phyloP scores from a whole-genome alignment of 331 rosid genomes.

The Acacia pycnantha region DNA sequence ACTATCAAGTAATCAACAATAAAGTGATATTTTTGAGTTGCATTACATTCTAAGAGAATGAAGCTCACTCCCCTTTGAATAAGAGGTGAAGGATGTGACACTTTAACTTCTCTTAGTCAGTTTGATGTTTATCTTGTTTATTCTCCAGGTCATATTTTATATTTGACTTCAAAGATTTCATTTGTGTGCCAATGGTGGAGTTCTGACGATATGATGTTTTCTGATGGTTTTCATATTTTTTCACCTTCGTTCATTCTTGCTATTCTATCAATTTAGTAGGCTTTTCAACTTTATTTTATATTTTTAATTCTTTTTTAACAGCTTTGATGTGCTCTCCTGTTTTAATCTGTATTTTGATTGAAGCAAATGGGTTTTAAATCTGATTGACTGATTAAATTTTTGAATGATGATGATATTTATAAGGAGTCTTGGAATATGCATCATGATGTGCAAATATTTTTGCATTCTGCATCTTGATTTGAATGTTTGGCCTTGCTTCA shows the following conservation, averaged over 20 bases:
- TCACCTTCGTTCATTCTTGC: not conserved
- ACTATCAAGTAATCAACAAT: not conserved
- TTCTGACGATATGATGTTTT: slow-evolving; percentile 20
- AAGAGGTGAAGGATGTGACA: not conserved
- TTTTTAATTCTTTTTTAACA: not conserved
- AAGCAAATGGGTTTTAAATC: slow-evolving; percentile 21
- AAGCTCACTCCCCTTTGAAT: not conserved
- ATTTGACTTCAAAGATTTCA: slow-evolving; percentile 11
- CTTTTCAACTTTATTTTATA: not conserved
- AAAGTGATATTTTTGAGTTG: slow-evolving; percentile 9
- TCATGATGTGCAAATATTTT: slow-evolving; percentile 8
- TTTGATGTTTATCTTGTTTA: slow-evolving; percentile 28
- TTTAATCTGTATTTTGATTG: not conserved
- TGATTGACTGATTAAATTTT: not conserved
- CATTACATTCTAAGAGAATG: not conserved
- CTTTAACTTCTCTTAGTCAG: not conserved
- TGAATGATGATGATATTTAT: slow-evolving; percentile 9
- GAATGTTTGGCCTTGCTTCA: not conserved
- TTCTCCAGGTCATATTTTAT: slow-evolving; percentile 13
- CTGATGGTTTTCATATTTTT: slow-evolving; percentile 10
- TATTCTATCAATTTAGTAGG: not conserved
- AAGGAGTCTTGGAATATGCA: slow-evolving; percentile 10
- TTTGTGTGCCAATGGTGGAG: not conserved
- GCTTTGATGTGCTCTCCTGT: not conserved
- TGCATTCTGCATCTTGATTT: slow-evolving; percentile 4